Evolutionary conservation across 2,329 filamentous ascomycete genomes (phyloP).

Genomic region (Colletotrichum sp.): DNA sequence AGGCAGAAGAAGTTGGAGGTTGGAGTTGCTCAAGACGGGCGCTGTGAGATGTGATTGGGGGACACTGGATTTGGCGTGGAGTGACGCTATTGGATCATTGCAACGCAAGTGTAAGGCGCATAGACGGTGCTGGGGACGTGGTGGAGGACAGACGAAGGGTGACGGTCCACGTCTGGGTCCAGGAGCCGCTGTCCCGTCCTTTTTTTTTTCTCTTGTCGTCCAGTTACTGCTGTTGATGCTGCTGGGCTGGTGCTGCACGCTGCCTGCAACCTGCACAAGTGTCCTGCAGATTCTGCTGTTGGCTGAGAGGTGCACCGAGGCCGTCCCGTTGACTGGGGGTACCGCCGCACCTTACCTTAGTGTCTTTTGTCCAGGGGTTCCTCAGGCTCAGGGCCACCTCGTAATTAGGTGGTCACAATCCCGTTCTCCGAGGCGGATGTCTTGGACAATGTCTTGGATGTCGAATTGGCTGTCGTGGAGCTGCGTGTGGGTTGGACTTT

Average conservation of each 20-base stretch:
- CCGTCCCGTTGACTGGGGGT: not conserved
- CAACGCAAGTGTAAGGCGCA: constrained; percentile 19
- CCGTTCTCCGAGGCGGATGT: not conserved
- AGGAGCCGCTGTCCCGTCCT: not conserved
- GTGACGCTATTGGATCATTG: constrained; percentile 32
- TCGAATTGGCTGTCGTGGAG: not conserved
- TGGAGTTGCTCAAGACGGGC: constrained; percentile 15
- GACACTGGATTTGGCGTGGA: constrained; percentile 32
- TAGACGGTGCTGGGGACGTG: constrained; percentile 11
- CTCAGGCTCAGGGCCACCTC: not conserved
- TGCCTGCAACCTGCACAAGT: not conserved
- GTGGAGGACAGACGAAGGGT: constrained; percentile 4
- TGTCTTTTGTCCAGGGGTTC: not conserved
- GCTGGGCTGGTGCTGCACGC: not conserved
- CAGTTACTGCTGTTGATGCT: not conserved
- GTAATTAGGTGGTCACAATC: not conserved
- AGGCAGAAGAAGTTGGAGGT: constrained; percentile 1
- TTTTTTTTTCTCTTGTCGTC: not conserved
- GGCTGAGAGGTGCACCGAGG: not conserved
- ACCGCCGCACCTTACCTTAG: not conserved
- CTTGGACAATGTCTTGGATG: not conserved
- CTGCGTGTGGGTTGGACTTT: not conserved
- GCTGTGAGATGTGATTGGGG: constrained; percentile 19
- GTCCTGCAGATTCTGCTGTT: not conserved
- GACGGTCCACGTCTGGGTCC: not conserved